Evolutionary conservation across 169 alveolate genomes (phyloP).

Genomic region (Cryptosporidium andersoni): DNA sequence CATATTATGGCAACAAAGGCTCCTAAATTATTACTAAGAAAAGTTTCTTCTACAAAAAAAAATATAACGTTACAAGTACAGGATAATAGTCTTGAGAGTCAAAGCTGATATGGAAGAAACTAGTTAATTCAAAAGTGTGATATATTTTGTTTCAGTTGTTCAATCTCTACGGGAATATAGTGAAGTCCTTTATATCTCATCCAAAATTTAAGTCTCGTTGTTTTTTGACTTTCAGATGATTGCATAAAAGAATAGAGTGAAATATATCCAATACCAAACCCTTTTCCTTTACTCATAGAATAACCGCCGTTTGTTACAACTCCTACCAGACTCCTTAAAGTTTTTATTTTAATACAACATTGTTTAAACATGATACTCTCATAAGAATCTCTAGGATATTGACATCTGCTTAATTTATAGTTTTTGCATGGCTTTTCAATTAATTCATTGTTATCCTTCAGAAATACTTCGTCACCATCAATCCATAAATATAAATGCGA

Average conservation of each 20-base stretch:
- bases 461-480: not conserved
- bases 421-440: constrained; percentile 21
- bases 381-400: not conserved
- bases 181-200: constrained; percentile 20
- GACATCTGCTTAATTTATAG: not conserved
- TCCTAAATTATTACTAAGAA: constrained; percentile 38
- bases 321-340: constrained; percentile 47
- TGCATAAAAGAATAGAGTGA: constrained; percentile 15
- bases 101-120: not conserved
- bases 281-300: constrained; percentile 29
- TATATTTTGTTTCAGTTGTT: not conserved
- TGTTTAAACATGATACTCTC: not conserved
- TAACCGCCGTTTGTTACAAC: constrained; percentile 60
- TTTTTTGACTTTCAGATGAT: constrained; percentile 7
- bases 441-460: constrained; percentile 2
- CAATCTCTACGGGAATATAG: constrained; percentile 44
- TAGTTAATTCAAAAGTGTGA: constrained; percentile 34
- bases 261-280: constrained; percentile 62
- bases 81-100: not conserved
- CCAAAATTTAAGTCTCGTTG: constrained; percentile 32
- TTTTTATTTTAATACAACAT: not conserved
- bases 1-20: constrained; percentile 38
- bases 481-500: constrained; percentile 41
- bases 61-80: not conserved
- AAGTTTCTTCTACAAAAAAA: constrained; percentile 32